A percentile compares a stretch with the other conserved stretches of the same genome.
phyloP scores from a whole-genome alignment of 2,329 filamentous ascomycete species.

The Nigrospora oryzae region DNA sequence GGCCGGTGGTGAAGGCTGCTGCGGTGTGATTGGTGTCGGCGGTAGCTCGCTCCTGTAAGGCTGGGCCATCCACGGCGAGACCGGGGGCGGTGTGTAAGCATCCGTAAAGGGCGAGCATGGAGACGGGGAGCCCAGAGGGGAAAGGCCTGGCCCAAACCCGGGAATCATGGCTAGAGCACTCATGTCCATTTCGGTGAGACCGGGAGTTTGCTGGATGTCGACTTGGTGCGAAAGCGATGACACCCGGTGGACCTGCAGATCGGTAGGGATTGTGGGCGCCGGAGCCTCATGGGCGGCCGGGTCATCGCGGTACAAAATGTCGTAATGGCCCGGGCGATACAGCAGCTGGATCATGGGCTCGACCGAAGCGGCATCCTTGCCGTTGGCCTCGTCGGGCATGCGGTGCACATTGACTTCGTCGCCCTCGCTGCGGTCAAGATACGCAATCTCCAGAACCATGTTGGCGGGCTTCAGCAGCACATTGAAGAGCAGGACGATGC shows the following conservation, averaged over 20 bases:
- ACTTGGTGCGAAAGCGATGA: conserved; percentile 36
- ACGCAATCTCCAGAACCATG: conserved; percentile 79
- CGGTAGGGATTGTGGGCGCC: conserved; percentile 14
- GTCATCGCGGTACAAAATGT: conserved; percentile 66
- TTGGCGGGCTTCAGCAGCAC: conserved; percentile 71
- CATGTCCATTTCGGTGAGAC: conserved; percentile 33
- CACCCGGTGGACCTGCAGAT: conserved; percentile 46
- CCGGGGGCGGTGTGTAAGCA: conserved; percentile 23
- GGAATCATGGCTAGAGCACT: conserved; percentile 38
- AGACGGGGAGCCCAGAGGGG: conserved; percentile 21
- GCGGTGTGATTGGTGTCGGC: conserved; percentile 4
- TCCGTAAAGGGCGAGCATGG: conserved; percentile 23
- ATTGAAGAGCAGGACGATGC: conserved; percentile 68
- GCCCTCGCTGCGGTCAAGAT: conserved; percentile 80
- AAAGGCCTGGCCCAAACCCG: conserved; percentile 24
- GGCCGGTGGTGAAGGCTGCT: background rate
- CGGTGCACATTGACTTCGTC: conserved; percentile 65
- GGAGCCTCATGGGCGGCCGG: conserved; percentile 13
- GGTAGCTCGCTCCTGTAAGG: conserved; percentile 21
- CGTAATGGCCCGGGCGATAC: conserved; percentile 80
- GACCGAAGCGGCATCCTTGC: conserved; percentile 30
- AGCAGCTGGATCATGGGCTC: conserved; percentile 48
- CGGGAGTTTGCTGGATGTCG: conserved; percentile 21
- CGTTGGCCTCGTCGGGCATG: conserved; percentile 47
- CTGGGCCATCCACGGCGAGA: conserved; percentile 27